Conservation (phyloP, 2,329 filamentous ascomycete genomes). For the Penicillium fuscoglaucum region DNA sequence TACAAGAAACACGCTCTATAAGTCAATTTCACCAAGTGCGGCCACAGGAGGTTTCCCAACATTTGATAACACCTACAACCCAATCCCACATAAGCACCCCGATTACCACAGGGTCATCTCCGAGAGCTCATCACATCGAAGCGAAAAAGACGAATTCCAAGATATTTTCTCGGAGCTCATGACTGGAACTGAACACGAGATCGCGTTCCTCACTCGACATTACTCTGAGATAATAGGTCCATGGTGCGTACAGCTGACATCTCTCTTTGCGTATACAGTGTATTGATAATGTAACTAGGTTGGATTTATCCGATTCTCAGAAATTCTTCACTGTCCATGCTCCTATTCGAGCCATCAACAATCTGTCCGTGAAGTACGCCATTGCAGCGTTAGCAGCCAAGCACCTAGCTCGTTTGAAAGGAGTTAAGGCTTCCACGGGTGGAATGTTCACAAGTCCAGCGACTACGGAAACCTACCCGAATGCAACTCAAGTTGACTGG, state of each 20-base stretch:
- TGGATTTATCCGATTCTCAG: slow-evolving; percentile 43
- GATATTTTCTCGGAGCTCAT: slow-evolving; percentile 40
- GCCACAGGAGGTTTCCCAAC: slow-evolving; percentile 1
- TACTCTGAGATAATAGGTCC: slow-evolving; percentile 38
- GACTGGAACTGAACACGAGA: slow-evolving; percentile 41
- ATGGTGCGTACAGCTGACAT: slow-evolving; percentile 29
- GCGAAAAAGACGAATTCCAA: slow-evolving; percentile 34
- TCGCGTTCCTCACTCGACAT: slow-evolving; percentile 41
- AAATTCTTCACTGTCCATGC: slow-evolving; percentile 42
- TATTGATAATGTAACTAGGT: slow-evolving; percentile 26
- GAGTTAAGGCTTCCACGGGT: slow-evolving; percentile 20
- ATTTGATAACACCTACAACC: slow-evolving; percentile 4
- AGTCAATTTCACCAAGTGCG: slow-evolving; percentile 14
- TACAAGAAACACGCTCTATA: slow-evolving; percentile 6
- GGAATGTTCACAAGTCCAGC: slow-evolving; percentile 43
- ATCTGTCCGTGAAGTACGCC: slow-evolving; percentile 37
- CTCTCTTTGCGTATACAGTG: background rate
- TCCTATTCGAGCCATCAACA: slow-evolving; percentile 40
- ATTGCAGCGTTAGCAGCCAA: slow-evolving; percentile 44
- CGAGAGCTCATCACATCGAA: slow-evolving; percentile 23
- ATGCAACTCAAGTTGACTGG: slow-evolving; percentile 54
- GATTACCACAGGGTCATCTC: slow-evolving; percentile 6
- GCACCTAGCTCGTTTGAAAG: slow-evolving; percentile 39
- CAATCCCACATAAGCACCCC: background rate
- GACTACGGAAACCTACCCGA: slow-evolving; percentile 55